Evolutionary conservation across 2,329 filamentous ascomycete genomes (phyloP).

Genomic region (Sclerotiophoma versabilis): DNA sequence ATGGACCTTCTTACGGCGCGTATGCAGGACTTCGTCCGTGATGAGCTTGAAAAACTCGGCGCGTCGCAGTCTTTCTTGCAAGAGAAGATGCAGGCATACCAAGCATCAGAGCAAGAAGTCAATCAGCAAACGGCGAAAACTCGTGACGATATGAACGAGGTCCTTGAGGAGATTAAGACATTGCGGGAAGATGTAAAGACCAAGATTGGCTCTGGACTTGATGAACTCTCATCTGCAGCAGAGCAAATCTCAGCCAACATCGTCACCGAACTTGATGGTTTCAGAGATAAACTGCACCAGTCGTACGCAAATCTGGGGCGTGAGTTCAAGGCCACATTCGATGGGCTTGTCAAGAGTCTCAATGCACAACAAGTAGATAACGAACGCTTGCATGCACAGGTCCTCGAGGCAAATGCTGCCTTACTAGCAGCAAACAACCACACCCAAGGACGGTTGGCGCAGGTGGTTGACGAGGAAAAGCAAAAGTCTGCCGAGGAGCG

Average conservation of each 20-base stretch:
- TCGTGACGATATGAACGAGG: constrained; percentile 86
- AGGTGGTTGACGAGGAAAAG: constrained; percentile 78
- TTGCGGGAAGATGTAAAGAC: constrained; percentile 87
- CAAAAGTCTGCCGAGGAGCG: constrained; percentile 75
- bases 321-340: constrained; percentile 86
- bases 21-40: constrained; percentile 78
- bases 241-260: constrained; percentile 91
- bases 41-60: constrained; percentile 75
- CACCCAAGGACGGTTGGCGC: constrained; percentile 71
- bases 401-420: constrained; percentile 72
- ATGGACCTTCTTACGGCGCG: constrained; percentile 71
- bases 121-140: constrained; percentile 72
- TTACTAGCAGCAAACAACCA: constrained; percentile 72
- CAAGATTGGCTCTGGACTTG: constrained; percentile 82
- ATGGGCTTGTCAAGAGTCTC: constrained; percentile 78
- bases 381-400: constrained; percentile 72
- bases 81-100: constrained; percentile 72
- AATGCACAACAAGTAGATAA: constrained; percentile 79
- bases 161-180: constrained; percentile 90
- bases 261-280: constrained; percentile 81
- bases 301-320: constrained; percentile 85
- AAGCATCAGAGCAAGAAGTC: constrained; percentile 71
- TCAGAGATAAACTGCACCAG: constrained; percentile 80
- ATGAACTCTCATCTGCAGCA: constrained; percentile 81
- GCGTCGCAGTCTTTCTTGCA: constrained; percentile 74